Conservation (phyloP, 2,329 filamentous ascomycete genomes). For the Phialocephala subalpina region DNA sequence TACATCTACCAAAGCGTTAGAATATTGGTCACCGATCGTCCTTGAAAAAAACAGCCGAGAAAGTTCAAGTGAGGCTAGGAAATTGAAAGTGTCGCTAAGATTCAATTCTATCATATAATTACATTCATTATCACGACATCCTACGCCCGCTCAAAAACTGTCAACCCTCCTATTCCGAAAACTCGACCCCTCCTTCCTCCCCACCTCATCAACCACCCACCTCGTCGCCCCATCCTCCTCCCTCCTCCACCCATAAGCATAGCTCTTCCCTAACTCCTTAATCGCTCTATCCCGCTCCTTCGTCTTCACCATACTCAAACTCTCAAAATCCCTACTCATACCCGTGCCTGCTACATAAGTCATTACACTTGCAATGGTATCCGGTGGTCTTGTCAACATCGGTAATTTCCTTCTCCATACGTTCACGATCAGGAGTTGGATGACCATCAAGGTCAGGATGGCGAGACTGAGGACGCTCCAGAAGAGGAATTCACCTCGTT, state of each 20-base stretch:
- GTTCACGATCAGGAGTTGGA: slow-evolving; percentile 13
- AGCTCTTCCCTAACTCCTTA: slow-evolving; percentile 18
- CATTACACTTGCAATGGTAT: slow-evolving; percentile 22
- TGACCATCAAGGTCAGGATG: slow-evolving; percentile 24
- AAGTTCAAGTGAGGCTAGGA: no score
- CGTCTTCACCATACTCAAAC: slow-evolving; percentile 13
- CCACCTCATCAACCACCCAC: slow-evolving; percentile 25
- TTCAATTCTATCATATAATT: not conserved
- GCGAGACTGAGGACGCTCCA: slow-evolving; percentile 18
- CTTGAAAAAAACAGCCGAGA: no score
- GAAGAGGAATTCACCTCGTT: slow-evolving; percentile 24
- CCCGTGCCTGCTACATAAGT: slow-evolving; percentile 20
- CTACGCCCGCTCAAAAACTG: slow-evolving; percentile 6
- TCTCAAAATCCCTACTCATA: slow-evolving; percentile 23
- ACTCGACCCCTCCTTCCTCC: not conserved
- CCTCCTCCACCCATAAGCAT: slow-evolving; percentile 24
- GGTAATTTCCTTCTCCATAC: slow-evolving; percentile 23
- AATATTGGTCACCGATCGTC: no score
- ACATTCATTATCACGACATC: not conserved
- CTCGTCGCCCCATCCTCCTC: slow-evolving; percentile 15
- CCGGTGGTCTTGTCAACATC: slow-evolving; percentile 18
- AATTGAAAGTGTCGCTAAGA: not conserved
- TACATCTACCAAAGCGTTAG: no score
- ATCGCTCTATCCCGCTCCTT: slow-evolving; percentile 16
- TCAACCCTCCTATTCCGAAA: not conserved